These are phyloP conservation scores for Nasturtium officinale DNA, from an alignment of 345 rosid species.

Conservation along the genomic window DNA sequence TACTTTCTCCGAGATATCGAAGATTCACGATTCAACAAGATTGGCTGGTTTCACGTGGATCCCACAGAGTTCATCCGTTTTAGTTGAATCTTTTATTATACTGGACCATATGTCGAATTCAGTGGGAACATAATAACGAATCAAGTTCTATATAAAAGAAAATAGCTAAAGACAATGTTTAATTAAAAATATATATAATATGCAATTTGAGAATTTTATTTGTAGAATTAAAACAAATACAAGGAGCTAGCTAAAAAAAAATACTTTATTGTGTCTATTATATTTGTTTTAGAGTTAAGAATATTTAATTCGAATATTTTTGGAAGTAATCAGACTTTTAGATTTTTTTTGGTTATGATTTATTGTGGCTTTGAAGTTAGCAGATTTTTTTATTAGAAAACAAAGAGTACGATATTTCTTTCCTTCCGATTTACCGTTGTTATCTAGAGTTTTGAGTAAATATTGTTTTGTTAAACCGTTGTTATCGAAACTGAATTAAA, in stretches of 20 bases:
- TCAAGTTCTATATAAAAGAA: too few relatives aligned
- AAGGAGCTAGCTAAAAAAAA: too few relatives aligned
- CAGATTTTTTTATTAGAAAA: too few relatives aligned
- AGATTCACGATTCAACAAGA: conserved; percentile 10
- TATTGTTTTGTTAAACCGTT: too few relatives aligned
- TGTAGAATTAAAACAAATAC: neutral
- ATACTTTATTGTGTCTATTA: too few relatives aligned
- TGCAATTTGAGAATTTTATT: neutral
- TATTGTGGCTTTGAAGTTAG: too few relatives aligned
- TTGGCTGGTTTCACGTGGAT: conserved; percentile 5
- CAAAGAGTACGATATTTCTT: too few relatives aligned
- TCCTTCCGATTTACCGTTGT: too few relatives aligned
- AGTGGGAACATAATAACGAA: neutral
- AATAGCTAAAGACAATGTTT: neutral
- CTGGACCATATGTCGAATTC: neutral
- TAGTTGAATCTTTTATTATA: neutral
- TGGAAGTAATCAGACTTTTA: neutral
- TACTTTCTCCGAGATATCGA: neutral
- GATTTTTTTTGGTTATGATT: too few relatives aligned
- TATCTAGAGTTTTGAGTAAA: too few relatives aligned
- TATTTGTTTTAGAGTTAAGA: neutral
- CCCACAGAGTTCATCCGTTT: neutral
- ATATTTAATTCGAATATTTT: neutral
- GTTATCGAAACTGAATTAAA: too few relatives aligned
- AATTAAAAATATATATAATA: neutral